Conservation (phyloP, 116 monocot species). For the Zostera marina region DNA sequence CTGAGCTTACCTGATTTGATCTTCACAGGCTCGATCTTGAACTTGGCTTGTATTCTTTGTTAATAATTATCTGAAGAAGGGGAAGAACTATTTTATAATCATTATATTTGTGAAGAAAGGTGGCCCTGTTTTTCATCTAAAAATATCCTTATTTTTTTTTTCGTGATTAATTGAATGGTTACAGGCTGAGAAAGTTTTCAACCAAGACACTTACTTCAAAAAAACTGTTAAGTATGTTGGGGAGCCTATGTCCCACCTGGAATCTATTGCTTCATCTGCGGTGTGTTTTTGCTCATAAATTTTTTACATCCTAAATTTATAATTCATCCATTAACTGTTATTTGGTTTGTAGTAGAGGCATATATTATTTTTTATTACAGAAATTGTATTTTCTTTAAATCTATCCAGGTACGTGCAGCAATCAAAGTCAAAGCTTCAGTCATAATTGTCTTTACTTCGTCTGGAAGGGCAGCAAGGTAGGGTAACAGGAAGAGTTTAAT, state of each 20-base stretch:
- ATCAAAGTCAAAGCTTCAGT: slow-evolving; percentile 26
- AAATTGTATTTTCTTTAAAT: neutral
- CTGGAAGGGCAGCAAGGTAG: slow-evolving; percentile 21
- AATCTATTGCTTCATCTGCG: slow-evolving; percentile 98
- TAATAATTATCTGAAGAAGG: neutral
- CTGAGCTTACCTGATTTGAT: too few relatives aligned
- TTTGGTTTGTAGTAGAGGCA: too few relatives aligned
- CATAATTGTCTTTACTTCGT: slow-evolving; percentile 20
- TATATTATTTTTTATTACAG: too few relatives aligned
- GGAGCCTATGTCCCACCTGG: slow-evolving; percentile 97
- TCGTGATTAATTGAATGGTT: neutral
- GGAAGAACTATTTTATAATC: neutral
- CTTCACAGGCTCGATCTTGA: too few relatives aligned
- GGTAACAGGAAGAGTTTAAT: neutral
- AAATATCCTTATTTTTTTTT: neutral
- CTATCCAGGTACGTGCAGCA: slow-evolving; percentile 15
- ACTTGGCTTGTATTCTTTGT: neutral
- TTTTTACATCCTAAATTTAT: too few relatives aligned
- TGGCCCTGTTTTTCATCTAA: neutral
- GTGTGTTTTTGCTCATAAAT: slow-evolving; percentile 14
- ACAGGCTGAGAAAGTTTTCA: slow-evolving; percentile 93
- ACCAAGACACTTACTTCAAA: slow-evolving; percentile 89
- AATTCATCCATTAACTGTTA: too few relatives aligned
- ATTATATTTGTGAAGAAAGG: neutral
- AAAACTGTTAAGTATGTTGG: slow-evolving; percentile 94